These are phyloP conservation scores for Daldinia sp. DNA, from an alignment of 2,329 filamentous ascomycete species.

Conservation along the genomic window DNA sequence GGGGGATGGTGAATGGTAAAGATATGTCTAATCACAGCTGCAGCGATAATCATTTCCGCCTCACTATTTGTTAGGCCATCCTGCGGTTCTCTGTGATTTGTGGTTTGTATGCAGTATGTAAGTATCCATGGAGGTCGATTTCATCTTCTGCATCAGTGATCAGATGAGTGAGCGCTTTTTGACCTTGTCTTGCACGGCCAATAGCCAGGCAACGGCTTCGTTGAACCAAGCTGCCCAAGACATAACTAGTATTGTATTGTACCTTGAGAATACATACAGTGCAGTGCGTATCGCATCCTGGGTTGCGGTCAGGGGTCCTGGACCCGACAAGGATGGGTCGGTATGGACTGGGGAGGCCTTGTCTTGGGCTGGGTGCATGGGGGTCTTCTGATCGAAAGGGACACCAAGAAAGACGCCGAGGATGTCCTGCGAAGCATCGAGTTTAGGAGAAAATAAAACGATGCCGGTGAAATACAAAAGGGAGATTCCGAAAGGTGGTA, in stretches of 20 bases:
- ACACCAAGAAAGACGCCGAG: background rate
- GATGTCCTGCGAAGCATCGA: background rate
- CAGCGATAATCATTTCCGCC: slow-evolving; percentile 6
- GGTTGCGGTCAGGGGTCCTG: too few species aligned
- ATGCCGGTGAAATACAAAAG: background rate
- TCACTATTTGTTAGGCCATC: slow-evolving; percentile 22
- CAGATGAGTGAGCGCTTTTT: slow-evolving; percentile 21
- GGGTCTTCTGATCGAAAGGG: background rate
- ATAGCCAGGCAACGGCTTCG: background rate
- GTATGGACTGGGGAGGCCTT: too few species aligned
- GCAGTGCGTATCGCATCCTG: background rate
- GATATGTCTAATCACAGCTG: background rate
- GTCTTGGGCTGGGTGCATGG: background rate
- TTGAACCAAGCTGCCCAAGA: background rate
- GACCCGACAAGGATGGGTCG: too few species aligned
- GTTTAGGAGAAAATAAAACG: background rate
- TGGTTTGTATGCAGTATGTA: slow-evolving; percentile 6
- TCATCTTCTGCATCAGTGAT: slow-evolving; percentile 9
- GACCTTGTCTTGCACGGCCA: background rate
- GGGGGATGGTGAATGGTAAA: background rate
- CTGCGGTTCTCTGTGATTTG: too few species aligned
- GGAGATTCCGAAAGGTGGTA: background rate
- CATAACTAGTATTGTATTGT: background rate
- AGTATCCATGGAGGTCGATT: slow-evolving; percentile 9
- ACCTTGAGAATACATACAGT: background rate